phyloP scores from a whole-genome alignment of 768 basidiomycete species.

The Collybia sordida region DNA sequence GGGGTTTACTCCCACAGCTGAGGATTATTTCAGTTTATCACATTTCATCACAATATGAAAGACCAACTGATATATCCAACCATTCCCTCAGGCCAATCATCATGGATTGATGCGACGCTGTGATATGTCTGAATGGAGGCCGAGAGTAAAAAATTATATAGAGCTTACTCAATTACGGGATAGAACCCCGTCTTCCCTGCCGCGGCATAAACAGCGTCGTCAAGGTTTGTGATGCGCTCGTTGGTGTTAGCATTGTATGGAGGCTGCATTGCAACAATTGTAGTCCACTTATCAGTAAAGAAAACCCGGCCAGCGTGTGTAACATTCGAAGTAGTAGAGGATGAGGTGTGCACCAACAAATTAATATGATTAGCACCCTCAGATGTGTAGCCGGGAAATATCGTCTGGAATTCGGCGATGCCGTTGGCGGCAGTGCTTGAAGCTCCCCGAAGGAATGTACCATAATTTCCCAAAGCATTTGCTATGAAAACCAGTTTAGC shows the following conservation, averaged over 20 bases:
- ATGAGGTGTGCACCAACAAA: conserved; percentile 28
- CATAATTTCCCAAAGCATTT: conserved; percentile 34
- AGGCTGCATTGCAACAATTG: conserved; percentile 22
- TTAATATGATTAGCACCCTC: conserved; percentile 36
- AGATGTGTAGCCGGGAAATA: conserved; percentile 35
- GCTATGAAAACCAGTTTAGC: conserved; percentile 16
- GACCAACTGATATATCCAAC: conserved; percentile 25
- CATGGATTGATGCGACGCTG: conserved; percentile 23
- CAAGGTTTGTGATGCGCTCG: conserved; percentile 23
- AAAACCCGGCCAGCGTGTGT: conserved; percentile 37
- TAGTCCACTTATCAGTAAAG: conserved; percentile 36
- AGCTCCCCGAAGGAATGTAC: conserved; percentile 36
- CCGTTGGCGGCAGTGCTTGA: conserved; percentile 29
- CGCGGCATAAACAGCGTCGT: conserved; percentile 25
- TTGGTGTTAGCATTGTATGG: conserved; percentile 31
- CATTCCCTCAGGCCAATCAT: conserved; percentile 29
- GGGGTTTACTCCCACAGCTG: conserved; percentile 27
- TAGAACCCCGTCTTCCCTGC: conserved; percentile 24
- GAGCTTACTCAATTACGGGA: conserved; percentile 25
- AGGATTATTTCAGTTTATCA: neutral
- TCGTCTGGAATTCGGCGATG: conserved; percentile 37
- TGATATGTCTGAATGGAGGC: neutral
- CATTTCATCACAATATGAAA: neutral
- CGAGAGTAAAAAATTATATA: neutral
- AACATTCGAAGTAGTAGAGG: conserved; percentile 22